Conservation (phyloP, 2,329 filamentous ascomycete species). For the Fusarium paranaense region DNA sequence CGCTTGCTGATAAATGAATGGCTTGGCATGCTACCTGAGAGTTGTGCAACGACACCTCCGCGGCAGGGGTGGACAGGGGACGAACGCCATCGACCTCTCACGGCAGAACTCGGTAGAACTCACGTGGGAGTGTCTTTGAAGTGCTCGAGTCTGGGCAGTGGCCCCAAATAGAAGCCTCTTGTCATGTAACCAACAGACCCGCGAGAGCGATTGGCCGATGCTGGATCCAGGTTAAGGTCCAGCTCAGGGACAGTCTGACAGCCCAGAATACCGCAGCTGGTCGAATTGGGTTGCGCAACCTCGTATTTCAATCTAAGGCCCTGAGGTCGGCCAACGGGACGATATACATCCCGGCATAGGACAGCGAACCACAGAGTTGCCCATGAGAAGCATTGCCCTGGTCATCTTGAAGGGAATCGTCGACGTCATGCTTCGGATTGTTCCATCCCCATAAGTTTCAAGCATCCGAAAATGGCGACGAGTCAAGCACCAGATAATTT, state of each 20-base stretch:
- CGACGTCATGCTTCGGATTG: constrained; percentile 12
- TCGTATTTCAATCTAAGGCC: constrained; percentile 25
- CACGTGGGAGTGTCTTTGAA: constrained; percentile 32
- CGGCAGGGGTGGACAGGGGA: constrained; percentile 23
- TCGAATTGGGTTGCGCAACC: constrained; percentile 20
- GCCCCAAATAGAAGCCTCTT: constrained; percentile 33
- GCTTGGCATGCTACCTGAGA: constrained; percentile 8
- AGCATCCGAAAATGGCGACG: background rate
- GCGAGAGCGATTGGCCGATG: constrained; percentile 23
- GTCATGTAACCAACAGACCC: background rate
- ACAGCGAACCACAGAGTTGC: constrained; percentile 9
- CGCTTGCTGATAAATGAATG: constrained; percentile 3
- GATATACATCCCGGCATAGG: constrained; percentile 1
- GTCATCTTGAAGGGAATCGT: background rate
- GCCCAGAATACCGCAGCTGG: constrained; percentile 6
- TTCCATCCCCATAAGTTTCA: background rate
- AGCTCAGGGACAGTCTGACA: constrained; percentile 7
- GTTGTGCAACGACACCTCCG: constrained; percentile 28
- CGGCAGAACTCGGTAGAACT: constrained; percentile 32
- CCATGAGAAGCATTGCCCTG: constrained; percentile 10
- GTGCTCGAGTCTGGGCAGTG: constrained; percentile 20
- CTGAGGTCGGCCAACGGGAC: constrained; percentile 2
- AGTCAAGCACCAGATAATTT: background rate
- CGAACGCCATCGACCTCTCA: constrained; percentile 41
- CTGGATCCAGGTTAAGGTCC: background rate